phyloP scores from a whole-genome alignment of 129 eudicot species.

The Dittrichia graveolens region DNA sequence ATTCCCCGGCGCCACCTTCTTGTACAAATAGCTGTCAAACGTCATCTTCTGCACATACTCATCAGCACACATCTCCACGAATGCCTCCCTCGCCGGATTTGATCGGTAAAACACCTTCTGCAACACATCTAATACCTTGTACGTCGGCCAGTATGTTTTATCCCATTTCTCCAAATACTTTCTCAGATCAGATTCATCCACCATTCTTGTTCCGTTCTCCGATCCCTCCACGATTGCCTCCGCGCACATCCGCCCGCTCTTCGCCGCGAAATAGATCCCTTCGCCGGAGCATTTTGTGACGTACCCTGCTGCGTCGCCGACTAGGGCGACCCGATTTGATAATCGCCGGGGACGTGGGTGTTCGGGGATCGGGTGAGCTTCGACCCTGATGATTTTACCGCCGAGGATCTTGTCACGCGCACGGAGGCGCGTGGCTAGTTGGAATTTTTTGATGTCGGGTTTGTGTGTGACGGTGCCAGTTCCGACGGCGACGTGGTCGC shows the following conservation, averaged over 20 bases:
- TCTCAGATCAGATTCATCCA: conserved; percentile 81
- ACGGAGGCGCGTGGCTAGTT: conserved; percentile 68
- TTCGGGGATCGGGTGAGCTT: conserved; percentile 97
- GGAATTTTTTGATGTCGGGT: conserved; percentile 85
- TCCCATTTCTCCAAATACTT: conserved; percentile 89
- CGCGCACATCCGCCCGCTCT: conserved; percentile 97
- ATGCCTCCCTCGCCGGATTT: conserved; percentile 95
- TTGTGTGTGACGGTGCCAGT: conserved; percentile 97
- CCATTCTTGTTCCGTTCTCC: conserved; percentile 81
- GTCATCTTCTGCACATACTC: conserved; percentile 99
- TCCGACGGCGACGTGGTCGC: conserved; percentile 95
- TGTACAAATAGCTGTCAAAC: conserved; percentile 90
- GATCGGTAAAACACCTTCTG: conserved; percentile 97
- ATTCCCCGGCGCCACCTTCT: conserved; percentile 89
- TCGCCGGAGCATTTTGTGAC: conserved; percentile 97
- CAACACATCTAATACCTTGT: conserved; percentile 82
- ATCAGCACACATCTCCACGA: conserved; percentile 98
- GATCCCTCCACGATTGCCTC: conserved; percentile 96
- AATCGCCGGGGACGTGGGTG: conserved; percentile 84
- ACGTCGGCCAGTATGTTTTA: conserved; percentile 93
- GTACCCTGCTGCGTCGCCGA: conserved; percentile 95
- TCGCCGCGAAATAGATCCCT: conserved; percentile 95
- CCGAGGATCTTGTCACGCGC: conserved; percentile 84
- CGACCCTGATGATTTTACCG: conserved; percentile 84
- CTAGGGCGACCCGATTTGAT: conserved; percentile 69